Evolutionary conservation across 345 rosid genomes (phyloP).

Genomic region (Moringa oleifera): DNA sequence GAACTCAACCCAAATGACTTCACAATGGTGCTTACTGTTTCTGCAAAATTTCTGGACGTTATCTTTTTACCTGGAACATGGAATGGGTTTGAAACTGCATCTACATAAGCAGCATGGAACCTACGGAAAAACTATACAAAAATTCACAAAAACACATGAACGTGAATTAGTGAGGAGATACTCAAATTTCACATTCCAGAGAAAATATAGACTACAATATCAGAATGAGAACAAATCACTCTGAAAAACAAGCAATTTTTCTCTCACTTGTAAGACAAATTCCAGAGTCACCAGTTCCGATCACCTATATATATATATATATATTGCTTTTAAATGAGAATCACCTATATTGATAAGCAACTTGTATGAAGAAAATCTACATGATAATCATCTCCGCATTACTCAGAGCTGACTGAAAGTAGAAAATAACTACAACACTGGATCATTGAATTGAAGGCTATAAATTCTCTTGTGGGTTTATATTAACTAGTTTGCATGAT

Average conservation of each 20-base stretch:
- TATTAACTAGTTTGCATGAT: no score
- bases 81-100: slow-evolving; percentile 92
- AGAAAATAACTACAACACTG: no score
- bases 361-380: background rate
- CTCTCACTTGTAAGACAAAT: background rate
- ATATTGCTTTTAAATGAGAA: no score
- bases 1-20: slow-evolving; percentile 76
- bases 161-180: background rate
- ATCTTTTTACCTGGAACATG: slow-evolving; percentile 95
- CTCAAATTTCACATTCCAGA: background rate
- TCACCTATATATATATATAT: no score
- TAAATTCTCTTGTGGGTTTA: no score
- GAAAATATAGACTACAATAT: background rate
- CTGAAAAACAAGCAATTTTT: background rate
- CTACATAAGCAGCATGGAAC: slow-evolving; percentile 94
- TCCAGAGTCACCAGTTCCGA: no score
- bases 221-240: background rate
- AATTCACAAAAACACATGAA: slow-evolving; percentile 1
- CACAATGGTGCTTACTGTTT: slow-evolving; percentile 73
- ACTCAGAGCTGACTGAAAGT: background rate
- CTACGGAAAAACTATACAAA: slow-evolving; percentile 63
- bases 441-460: no score
- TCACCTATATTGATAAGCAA: no score
- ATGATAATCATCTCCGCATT: background rate
- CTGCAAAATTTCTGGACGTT: slow-evolving; percentile 80